A percentile compares a stretch with the other conserved stretches of the same genome.
phyloP scores from a whole-genome alignment of 2,329 filamentous ascomycete species.

The Sordariomycetes sp. region DNA sequence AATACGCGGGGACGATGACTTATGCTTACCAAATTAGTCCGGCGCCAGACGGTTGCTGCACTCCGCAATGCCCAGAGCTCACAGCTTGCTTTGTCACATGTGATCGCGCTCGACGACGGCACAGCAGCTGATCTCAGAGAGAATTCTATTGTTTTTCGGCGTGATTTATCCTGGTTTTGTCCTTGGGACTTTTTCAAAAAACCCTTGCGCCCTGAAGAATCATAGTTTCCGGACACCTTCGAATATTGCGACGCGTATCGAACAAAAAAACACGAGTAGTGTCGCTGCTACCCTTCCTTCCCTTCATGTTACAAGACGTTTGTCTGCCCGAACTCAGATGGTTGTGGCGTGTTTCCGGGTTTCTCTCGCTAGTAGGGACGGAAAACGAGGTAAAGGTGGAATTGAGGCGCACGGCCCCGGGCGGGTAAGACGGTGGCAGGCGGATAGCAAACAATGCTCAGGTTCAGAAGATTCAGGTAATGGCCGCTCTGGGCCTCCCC shows the following conservation, averaged over 20 bases:
- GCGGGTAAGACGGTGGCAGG: too few relatives aligned
- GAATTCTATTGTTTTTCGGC: background rate
- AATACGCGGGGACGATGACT: background rate
- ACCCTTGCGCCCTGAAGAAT: background rate
- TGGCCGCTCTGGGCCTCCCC: background rate
- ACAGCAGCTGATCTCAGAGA: background rate
- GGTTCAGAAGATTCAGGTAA: background rate
- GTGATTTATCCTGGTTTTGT: background rate
- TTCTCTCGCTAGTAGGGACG: background rate
- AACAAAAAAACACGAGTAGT: background rate
- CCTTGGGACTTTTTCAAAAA: background rate
- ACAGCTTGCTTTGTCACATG: background rate
- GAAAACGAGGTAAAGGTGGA: background rate
- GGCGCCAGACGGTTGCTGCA: too few relatives aligned
- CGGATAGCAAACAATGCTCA: too few relatives aligned
- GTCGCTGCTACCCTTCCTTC: background rate
- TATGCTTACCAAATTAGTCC: background rate
- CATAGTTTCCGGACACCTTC: background rate
- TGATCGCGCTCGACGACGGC: background rate
- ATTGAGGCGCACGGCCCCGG: background rate
- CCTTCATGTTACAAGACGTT: too few relatives aligned
- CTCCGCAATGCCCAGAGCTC: too few relatives aligned
- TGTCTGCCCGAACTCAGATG: too few relatives aligned
- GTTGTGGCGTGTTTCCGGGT: too few relatives aligned
- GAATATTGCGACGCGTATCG: background rate